These are phyloP conservation scores for Rhodomyrtus psidioides DNA, from an alignment of 441 rosid species.

Conservation along the genomic window DNA sequence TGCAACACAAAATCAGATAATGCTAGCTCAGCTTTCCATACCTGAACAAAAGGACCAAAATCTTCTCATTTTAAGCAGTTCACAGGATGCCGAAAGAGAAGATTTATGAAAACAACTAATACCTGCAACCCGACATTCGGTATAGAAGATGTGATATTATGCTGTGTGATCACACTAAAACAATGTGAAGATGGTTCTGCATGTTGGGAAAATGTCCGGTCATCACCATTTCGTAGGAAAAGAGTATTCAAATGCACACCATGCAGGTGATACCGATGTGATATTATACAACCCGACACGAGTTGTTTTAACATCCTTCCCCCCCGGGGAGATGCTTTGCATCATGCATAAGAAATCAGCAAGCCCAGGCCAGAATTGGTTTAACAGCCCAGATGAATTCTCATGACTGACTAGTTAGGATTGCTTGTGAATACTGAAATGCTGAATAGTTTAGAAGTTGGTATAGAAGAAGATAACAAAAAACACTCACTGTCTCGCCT, in stretches of 20 bases:
- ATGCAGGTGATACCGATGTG: neutral
- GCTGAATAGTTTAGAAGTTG: neutral
- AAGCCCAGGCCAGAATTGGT: no score
- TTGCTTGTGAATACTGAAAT: neutral
- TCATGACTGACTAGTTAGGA: neutral
- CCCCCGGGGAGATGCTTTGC: no score
- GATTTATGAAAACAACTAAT: neutral
- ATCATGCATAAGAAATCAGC: no score
- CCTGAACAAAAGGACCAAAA: constrained; percentile 25
- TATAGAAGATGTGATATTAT: constrained; percentile 68
- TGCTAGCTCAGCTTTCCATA: constrained; percentile 80
- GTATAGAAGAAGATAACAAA: neutral
- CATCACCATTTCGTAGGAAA: neutral
- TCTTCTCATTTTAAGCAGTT: neutral
- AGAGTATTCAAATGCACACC: neutral
- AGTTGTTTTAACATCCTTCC: no score
- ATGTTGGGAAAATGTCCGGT: neutral
- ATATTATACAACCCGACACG: no score
- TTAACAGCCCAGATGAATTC: neutral
- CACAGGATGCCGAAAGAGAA: neutral
- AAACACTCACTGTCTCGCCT: constrained; percentile 45
- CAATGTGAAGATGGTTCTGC: constrained; percentile 16
- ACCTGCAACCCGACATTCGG: constrained; percentile 83
- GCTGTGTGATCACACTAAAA: constrained; percentile 47
- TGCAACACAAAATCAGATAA: constrained; percentile 76